phyloP scores from a whole-genome alignment of 192 early-diverging fungal genomes.

The Coemansia biformis region DNA sequence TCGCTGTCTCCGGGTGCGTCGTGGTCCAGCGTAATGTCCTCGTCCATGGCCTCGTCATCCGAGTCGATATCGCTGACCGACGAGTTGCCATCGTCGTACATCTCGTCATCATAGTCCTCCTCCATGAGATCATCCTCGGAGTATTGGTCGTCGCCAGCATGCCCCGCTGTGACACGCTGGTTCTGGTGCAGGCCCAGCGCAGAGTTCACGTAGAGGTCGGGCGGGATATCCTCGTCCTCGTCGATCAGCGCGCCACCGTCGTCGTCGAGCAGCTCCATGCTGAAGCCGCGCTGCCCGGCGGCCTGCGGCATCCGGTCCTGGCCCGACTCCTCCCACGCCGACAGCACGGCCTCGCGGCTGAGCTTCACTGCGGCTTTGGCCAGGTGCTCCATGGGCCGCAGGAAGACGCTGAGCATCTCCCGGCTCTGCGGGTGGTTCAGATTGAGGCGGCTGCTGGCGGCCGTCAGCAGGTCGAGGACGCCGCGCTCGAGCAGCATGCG shows the following conservation, averaged over 20 bases:
- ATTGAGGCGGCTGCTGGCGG: constrained; percentile 78
- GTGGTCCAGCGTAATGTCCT: constrained; percentile 30
- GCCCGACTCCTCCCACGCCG: constrained; percentile 40
- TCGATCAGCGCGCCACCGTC: constrained; percentile 23
- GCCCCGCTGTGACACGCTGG: constrained; percentile 36
- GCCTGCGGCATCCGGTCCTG: constrained; percentile 49
- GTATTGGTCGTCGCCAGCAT: constrained; percentile 15
- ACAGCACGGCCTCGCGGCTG: constrained; percentile 59
- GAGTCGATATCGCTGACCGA: constrained; percentile 63
- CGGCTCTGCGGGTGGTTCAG: constrained; percentile 82
- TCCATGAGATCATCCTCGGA: constrained; percentile 39
- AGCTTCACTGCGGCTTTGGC: constrained; percentile 85
- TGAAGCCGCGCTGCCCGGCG: constrained; percentile 28
- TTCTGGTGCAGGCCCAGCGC: constrained; percentile 50
- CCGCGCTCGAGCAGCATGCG: constrained; percentile 84
- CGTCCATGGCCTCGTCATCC: constrained; percentile 66
- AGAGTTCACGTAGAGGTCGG: constrained; percentile 52
- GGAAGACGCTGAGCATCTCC: constrained; percentile 64
- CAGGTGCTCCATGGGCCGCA: constrained; percentile 85
- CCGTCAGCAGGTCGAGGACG: constrained; percentile 73
- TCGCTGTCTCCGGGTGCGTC: constrained; percentile 71
- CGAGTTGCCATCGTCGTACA: constrained; percentile 56
- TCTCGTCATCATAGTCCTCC: constrained; percentile 49
- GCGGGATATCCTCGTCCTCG: constrained; percentile 46
- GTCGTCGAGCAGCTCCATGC: constrained; percentile 35